Evolutionary conservation across 768 basidiomycete genomes (phyloP).

Genomic region (Lyophyllum decastes): DNA sequence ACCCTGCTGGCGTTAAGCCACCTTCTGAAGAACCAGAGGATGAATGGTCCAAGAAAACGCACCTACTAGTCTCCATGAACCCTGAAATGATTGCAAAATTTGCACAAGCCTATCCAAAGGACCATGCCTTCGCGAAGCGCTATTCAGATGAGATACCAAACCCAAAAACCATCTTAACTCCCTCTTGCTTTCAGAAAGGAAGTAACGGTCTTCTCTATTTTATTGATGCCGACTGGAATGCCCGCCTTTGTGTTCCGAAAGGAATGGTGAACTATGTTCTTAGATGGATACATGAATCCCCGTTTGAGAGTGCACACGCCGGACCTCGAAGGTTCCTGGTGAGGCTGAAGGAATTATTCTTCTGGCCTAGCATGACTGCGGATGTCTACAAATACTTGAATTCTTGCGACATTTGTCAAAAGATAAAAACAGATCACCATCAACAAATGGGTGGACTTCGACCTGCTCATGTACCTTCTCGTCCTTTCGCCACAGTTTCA

Average conservation of each 20-base stretch:
- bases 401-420: neutral
- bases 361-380: neutral
- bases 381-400: neutral
- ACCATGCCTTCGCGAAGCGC: neutral
- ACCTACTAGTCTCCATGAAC: neutral
- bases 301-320: conserved; percentile 13
- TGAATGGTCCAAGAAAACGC: neutral
- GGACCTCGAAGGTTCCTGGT: conserved; percentile 5
- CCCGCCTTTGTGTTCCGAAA: conserved; percentile 19
- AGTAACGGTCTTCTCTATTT: conserved; percentile 14
- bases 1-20: neutral
- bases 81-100: neutral
- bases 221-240: conserved; percentile 19
- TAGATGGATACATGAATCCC: conserved; percentile 19
- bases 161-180: neutral
- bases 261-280: neutral
- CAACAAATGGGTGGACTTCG: neutral
- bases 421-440: neutral
- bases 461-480: neutral
- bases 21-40: neutral
- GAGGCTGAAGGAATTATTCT: conserved; percentile 7
- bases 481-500: neutral
- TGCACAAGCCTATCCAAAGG: neutral
- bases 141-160: neutral
- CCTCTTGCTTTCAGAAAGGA: neutral